Evolutionary conservation across 1,139 yeast genomes (phyloP).

Genomic region (Kluyveromyces sp.): DNA sequence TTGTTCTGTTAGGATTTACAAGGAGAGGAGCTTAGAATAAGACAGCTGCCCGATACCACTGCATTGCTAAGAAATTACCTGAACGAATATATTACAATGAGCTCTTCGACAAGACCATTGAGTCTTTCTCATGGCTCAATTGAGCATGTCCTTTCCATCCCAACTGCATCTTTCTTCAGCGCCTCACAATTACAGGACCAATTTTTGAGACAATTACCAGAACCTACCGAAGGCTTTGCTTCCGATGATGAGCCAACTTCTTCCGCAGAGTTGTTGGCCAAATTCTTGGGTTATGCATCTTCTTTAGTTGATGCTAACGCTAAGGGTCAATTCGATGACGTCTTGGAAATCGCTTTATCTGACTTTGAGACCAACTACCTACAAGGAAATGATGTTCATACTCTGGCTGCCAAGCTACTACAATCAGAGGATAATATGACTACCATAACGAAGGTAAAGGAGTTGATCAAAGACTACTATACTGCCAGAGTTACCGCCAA

Average conservation of each 20-base stretch:
- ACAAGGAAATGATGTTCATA: constrained; percentile 73
- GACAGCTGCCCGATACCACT: neutral
- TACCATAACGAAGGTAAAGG: constrained; percentile 61
- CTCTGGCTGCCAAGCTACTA: constrained; percentile 71
- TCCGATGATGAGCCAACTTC: constrained; percentile 86
- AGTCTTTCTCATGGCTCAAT: constrained; percentile 77
- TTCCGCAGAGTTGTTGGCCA: constrained; percentile 78
- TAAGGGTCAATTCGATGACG: constrained; percentile 55
- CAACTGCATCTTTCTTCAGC: constrained; percentile 69
- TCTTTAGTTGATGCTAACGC: constrained; percentile 44
- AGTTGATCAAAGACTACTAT: constrained; percentile 66
- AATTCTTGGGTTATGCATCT: constrained; percentile 77
- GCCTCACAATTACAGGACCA: constrained; percentile 86
- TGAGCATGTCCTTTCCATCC: constrained; percentile 83
- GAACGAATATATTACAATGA: constrained; percentile 13
- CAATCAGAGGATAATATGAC: constrained; percentile 49
- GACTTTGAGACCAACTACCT: constrained; percentile 83
- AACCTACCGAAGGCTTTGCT: constrained; percentile 75
- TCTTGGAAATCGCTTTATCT: constrained; percentile 58
- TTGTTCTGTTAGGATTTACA: no score
- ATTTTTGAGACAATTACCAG: constrained; percentile 71
- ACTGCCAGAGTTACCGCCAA: constrained; percentile 46
- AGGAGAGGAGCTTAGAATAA: no score
- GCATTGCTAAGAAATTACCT: neutral
- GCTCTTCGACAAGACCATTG: constrained; percentile 61